phyloP scores from a whole-genome alignment of 768 basidiomycete genomes.

The Termitomyces sp. region DNA sequence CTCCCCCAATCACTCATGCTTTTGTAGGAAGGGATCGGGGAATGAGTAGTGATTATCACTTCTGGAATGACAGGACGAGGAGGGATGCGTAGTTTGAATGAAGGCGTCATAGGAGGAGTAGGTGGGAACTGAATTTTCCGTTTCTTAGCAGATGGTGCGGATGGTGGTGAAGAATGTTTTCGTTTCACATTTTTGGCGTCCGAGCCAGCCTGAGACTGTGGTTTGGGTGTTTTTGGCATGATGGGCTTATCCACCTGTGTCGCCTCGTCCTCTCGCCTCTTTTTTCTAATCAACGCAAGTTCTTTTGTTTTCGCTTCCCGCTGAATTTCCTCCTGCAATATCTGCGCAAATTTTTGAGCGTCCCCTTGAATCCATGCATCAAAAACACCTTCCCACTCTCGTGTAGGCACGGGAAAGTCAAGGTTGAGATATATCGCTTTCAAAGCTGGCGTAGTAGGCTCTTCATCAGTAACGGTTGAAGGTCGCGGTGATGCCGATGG shows the following conservation, averaged over 20 bases:
- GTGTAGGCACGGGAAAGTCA: conserved; percentile 78
- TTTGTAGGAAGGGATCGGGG: conserved; percentile 1
- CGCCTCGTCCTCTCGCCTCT: conserved; percentile 47
- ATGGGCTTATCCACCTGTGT: conserved; percentile 8
- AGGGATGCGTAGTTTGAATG: conserved; percentile 12
- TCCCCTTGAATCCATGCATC: conserved; percentile 90
- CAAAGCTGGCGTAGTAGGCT: conserved; percentile 45
- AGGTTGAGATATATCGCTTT: conserved; percentile 80
- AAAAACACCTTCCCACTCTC: conserved; percentile 88
- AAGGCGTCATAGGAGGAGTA: conserved; percentile 16
- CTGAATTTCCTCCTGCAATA: conserved; percentile 53
- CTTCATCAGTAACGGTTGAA: conserved; percentile 39
- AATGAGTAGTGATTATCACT: conserved; percentile 10
- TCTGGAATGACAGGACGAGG: conserved; percentile 10
- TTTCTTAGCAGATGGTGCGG: conserved; percentile 12
- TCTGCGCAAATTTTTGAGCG: conserved; percentile 69
- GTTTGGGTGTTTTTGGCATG: not conserved
- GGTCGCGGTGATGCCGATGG: conserved; percentile 46
- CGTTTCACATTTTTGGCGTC: conserved; percentile 8
- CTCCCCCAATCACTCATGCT: not conserved
- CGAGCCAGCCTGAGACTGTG: not conserved
- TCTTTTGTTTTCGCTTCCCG: conserved; percentile 51
- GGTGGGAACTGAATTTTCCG: conserved; percentile 11
- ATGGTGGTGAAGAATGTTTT: conserved; percentile 3
- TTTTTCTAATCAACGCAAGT: conserved; percentile 47